A percentile compares a stretch with the other conserved stretches of the same genome.
Evolutionary conservation across 2,329 filamentous ascomycete species (phyloP).

Genomic region (Pseudogymnoascus sp.): DNA sequence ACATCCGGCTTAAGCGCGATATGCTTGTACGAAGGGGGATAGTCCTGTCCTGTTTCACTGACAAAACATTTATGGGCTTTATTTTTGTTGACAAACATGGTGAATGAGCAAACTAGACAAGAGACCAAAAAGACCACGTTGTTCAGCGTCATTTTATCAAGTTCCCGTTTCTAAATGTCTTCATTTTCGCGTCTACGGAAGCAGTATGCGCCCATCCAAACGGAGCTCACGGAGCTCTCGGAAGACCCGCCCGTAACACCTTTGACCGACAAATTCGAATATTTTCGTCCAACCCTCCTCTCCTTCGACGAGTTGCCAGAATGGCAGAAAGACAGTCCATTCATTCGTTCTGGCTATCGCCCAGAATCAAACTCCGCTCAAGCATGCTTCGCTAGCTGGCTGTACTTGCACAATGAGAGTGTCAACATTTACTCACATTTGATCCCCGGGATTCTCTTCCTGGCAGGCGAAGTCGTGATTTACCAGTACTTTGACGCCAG

Average conservation of each 20-base stretch:
- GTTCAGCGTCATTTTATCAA: neutral
- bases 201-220: neutral
- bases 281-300: slow-evolving; percentile 20
- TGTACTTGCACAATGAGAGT: slow-evolving; percentile 37
- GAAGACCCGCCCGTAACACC: neutral
- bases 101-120: neutral
- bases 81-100: neutral
- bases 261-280: neutral
- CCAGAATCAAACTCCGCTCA: slow-evolving; percentile 32
- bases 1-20: neutral
- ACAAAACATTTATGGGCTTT: neutral
- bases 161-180: neutral
- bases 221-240: neutral
- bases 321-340: slow-evolving; percentile 37
- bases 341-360: slow-evolving; percentile 37
- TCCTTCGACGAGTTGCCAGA: slow-evolving; percentile 32
- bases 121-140: neutral
- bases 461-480: slow-evolving; percentile 28
- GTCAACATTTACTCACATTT: slow-evolving; percentile 39
- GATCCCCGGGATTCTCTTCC: slow-evolving; percentile 34
- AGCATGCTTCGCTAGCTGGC: slow-evolving; percentile 34
- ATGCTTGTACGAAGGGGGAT: neutral
- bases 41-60: neutral
- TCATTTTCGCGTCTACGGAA: neutral
- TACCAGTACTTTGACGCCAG: slow-evolving; percentile 22